These are phyloP conservation scores for Solanum infundibuliforme DNA, from an alignment of 257 asterid species.

Conservation along the genomic window DNA sequence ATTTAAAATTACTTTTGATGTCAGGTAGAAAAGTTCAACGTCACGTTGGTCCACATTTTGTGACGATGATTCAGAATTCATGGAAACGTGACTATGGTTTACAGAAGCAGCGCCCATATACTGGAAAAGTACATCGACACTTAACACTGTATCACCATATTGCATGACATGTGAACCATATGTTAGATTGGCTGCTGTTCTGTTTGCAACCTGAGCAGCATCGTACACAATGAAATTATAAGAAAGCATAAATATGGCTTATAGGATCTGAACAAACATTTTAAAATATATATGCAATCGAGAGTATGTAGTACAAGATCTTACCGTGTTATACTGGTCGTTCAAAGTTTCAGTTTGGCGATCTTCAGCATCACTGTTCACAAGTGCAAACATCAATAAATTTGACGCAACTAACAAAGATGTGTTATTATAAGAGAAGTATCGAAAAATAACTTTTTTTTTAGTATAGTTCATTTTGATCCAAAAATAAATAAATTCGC, in stretches of 20 bases:
- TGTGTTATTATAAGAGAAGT: no score
- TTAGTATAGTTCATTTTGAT: no score
- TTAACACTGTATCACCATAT: slow-evolving; percentile 4
- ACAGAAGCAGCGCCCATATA: background rate
- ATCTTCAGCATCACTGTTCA: background rate
- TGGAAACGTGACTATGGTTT: slow-evolving; percentile 15
- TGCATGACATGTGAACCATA: background rate
- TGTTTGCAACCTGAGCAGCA: slow-evolving; percentile 5
- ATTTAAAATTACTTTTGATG: slow-evolving; percentile 53
- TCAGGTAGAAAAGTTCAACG: slow-evolving; percentile 72
- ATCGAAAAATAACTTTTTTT: no score
- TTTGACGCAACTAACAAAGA: background rate
- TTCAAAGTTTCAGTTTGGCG: background rate
- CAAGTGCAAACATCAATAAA: background rate
- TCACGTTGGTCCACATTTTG: slow-evolving; percentile 67
- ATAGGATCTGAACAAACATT: background rate
- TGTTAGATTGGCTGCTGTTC: background rate
- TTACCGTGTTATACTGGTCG: background rate
- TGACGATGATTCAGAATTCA: slow-evolving; percentile 44
- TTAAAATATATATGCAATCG: background rate
- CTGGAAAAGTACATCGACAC: background rate
- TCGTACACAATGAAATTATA: slow-evolving; percentile 26
- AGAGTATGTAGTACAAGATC: background rate
- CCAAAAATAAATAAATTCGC: background rate
- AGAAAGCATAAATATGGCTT: background rate